phyloP scores from a whole-genome alignment of 495 filamentous ascomycete genomes.

The Tricharina praecox region DNA sequence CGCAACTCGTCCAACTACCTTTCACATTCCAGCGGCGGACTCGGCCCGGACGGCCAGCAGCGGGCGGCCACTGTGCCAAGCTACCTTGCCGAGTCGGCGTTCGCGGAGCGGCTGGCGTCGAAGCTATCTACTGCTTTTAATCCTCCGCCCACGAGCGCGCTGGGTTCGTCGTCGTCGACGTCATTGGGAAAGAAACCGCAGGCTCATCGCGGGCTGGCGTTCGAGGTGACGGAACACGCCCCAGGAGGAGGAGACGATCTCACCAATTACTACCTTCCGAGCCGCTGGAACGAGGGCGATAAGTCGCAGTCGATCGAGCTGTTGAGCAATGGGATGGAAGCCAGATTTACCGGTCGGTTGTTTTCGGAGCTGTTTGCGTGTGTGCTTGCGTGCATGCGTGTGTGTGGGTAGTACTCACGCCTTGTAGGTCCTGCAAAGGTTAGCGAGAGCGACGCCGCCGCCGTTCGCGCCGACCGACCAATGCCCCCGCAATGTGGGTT shows the following conservation, averaged over 20 bases:
- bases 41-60: too few relatives aligned
- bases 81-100: conserved; percentile 24
- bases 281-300: conserved; percentile 65
- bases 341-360: conserved; percentile 43
- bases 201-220: conserved; percentile 65
- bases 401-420: neutral
- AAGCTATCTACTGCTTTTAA: conserved; percentile 17
- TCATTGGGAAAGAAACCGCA: conserved; percentile 46
- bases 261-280: conserved; percentile 55
- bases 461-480: conserved; percentile 67
- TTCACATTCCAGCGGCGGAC: conserved; percentile 35
- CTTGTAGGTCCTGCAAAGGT: conserved; percentile 37
- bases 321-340: conserved; percentile 54
- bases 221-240: conserved; percentile 70
- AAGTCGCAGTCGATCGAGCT: conserved; percentile 60
- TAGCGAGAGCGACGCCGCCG: conserved; percentile 65
- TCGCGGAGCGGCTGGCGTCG: conserved; percentile 22
- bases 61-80: conserved; percentile 18
- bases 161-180: conserved; percentile 33
- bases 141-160: conserved; percentile 33
- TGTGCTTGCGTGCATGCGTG: too few relatives aligned
- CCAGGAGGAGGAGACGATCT: conserved; percentile 39
- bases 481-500: conserved; percentile 89
- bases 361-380: neutral
- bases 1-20: conserved; percentile 27